Evolutionary conservation across 2,329 filamentous ascomycete genomes (phyloP).

Genomic region (Camillea tinctor): DNA sequence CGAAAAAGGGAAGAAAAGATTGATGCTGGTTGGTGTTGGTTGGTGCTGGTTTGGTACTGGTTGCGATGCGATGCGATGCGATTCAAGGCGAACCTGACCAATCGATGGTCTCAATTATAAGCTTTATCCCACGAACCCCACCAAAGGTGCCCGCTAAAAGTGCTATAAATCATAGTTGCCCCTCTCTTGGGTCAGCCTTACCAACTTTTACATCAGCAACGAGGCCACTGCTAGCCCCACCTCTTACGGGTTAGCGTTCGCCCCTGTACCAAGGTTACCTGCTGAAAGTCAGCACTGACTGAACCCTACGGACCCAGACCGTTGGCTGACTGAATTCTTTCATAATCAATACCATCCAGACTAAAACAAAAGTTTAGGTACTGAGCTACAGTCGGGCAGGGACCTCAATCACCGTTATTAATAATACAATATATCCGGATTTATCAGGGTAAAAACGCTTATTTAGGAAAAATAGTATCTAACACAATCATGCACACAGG

Average conservation of each 20-base stretch:
- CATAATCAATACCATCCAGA: not conserved
- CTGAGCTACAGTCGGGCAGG: too few relatives aligned
- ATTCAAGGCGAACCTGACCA: too few relatives aligned
- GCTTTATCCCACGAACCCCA: slow-evolving; percentile 1
- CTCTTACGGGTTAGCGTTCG: not conserved
- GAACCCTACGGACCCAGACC: not conserved
- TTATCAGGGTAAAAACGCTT: too few relatives aligned
- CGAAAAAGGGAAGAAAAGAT: too few relatives aligned
- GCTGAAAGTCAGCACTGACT: not conserved
- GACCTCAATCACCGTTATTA: too few relatives aligned
- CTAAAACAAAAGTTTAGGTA: too few relatives aligned
- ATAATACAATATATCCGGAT: too few relatives aligned
- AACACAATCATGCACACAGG: too few relatives aligned
- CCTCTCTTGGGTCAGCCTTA: slow-evolving; percentile 1
- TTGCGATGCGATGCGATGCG: too few relatives aligned
- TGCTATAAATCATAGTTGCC: not conserved
- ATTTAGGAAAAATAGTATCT: too few relatives aligned
- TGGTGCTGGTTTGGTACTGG: too few relatives aligned
- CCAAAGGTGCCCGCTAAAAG: not conserved
- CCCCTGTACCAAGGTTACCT: not conserved
- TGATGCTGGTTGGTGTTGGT: too few relatives aligned
- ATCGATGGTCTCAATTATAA: not conserved
- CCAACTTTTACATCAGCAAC: slow-evolving; percentile 7
- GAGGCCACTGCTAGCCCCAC: not conserved
- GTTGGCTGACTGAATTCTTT: slow-evolving; percentile 1